These are phyloP conservation scores for Clarireedia homoeocarpa DNA, from an alignment of 2,329 filamentous ascomycete species.

Conservation along the genomic window DNA sequence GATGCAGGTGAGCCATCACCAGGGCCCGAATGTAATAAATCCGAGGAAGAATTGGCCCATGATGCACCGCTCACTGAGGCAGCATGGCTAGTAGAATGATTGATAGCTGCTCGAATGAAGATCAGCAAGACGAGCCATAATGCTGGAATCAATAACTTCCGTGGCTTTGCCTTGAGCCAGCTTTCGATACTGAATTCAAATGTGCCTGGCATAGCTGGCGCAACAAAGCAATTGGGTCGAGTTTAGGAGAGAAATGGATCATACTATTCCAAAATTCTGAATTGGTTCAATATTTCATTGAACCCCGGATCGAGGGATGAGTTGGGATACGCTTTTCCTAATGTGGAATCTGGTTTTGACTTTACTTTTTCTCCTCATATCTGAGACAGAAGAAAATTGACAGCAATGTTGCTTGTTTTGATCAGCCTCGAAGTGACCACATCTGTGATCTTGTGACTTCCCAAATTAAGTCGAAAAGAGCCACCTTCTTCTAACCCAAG, in stretches of 20 bases:
- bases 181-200: slow-evolving; percentile 2
- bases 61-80: background rate
- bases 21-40: background rate
- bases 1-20: background rate
- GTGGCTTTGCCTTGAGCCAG: slow-evolving; percentile 5
- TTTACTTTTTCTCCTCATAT: too few relatives aligned
- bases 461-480: too few relatives aligned
- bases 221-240: background rate
- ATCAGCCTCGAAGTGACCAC: too few relatives aligned
- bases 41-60: background rate
- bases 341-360: too few relatives aligned
- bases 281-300: background rate
- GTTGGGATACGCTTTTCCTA: too few relatives aligned
- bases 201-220: background rate
- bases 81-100: background rate
- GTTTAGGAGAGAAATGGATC: background rate
- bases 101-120: slow-evolving; percentile 1
- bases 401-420: too few relatives aligned
- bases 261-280: background rate
- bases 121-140: slow-evolving; percentile 1
- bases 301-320: background rate
- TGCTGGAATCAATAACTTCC: slow-evolving; percentile 1
- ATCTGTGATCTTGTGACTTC: too few relatives aligned
- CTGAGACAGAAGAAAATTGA: too few relatives aligned
- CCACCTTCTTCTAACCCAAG: too few relatives aligned